A percentile compares a stretch with the other conserved stretches of the same genome.
These are phyloP conservation scores for Mercurialis annua DNA, from an alignment of 345 rosid genomes.

Conservation along the genomic window DNA sequence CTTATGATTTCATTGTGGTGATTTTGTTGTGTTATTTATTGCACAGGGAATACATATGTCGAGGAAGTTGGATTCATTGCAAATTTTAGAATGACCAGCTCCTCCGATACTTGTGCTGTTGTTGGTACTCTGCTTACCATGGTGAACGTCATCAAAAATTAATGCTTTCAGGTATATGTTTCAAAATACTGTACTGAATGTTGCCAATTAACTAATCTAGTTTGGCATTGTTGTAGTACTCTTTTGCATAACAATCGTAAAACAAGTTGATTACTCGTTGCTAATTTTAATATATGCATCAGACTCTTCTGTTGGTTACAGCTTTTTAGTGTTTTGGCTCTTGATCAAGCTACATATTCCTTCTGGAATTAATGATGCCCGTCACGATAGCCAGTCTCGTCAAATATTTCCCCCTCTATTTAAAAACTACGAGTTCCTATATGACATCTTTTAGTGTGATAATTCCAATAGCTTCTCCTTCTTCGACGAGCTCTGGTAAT, in stretches of 20 bases:
- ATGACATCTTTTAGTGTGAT: conserved; percentile 94
- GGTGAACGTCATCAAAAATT: background rate
- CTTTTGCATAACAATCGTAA: too few relatives aligned
- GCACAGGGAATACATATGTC: too few relatives aligned
- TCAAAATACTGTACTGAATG: too few relatives aligned
- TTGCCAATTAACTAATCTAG: too few relatives aligned
- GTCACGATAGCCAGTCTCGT: conserved; percentile 69
- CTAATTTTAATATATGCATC: background rate
- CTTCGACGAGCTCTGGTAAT: conserved; percentile 56
- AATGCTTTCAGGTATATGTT: too few relatives aligned
- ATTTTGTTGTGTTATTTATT: background rate
- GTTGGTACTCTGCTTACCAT: background rate
- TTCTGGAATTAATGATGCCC: background rate
- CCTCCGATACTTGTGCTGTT: background rate
- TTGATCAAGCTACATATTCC: background rate
- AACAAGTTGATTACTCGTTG: background rate
- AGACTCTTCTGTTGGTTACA: background rate
- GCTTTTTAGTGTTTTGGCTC: background rate
- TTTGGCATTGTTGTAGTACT: too few relatives aligned
- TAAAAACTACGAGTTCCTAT: conserved; percentile 44
- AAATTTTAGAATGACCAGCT: background rate
- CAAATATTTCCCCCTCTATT: conserved; percentile 80
- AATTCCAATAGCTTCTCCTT: conserved; percentile 77
- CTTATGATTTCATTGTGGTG: background rate
- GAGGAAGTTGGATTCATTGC: background rate